A percentile compares a stretch with the other conserved stretches of the same genome.
phyloP scores from a whole-genome alignment of 1,284 basidiomycete genomes.

The Schizophyllum commune region DNA sequence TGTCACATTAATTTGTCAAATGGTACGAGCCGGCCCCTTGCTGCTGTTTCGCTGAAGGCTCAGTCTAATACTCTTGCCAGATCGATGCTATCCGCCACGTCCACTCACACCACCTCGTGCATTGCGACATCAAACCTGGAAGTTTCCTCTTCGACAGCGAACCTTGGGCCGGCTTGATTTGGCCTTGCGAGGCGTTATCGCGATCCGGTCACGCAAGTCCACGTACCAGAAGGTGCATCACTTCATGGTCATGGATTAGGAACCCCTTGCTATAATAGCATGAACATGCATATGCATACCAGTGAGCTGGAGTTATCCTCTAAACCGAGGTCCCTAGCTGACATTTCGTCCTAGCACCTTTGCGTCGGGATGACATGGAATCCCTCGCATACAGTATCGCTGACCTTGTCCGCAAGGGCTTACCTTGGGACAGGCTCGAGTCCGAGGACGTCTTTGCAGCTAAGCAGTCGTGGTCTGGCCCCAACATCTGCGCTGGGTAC shows the following conservation, averaged over 20 bases:
- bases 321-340: no score
- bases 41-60: no score
- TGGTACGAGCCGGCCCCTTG: no score
- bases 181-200: neutral
- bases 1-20: neutral
- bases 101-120: neutral
- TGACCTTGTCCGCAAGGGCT: neutral
- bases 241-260: neutral
- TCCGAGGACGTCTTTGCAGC: no score
- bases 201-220: neutral
- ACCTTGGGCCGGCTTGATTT: neutral
- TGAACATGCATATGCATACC: neutral
- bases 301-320: no score
- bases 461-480: neutral
- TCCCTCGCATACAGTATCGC: neutral
- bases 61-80: no score
- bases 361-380: neutral
- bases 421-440: neutral
- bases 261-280: no score
- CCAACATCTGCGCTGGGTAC: neutral
- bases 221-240: neutral
- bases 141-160: neutral
- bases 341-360: no score
- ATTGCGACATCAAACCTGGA: neutral
- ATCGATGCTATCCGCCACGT: neutral